Evolutionary conservation across 441 rosid species (phyloP).

Genomic region (Aleurites moluccanus): DNA sequence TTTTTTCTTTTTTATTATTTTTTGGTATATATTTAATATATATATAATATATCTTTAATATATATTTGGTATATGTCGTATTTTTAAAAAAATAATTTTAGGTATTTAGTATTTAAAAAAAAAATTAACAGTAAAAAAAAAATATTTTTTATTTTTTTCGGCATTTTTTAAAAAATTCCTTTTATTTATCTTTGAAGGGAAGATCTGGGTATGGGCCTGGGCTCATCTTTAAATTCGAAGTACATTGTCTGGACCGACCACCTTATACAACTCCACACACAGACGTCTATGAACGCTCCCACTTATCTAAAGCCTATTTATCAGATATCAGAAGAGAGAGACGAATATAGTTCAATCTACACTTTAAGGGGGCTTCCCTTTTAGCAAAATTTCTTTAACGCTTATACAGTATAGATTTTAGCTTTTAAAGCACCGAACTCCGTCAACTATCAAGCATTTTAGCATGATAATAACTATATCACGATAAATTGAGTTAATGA

Average conservation of each 20-base stretch:
- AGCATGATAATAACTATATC: too few relatives aligned
- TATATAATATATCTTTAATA: too few relatives aligned
- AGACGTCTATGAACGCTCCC: background rate
- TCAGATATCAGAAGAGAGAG: constrained; percentile 2
- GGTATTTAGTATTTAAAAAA: too few relatives aligned
- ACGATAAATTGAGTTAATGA: too few relatives aligned
- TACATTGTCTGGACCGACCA: constrained; percentile 15
- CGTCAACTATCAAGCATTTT: background rate
- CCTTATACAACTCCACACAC: background rate
- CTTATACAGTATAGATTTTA: background rate
- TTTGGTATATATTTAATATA: too few relatives aligned
- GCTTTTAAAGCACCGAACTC: background rate
- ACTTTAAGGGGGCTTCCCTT: background rate
- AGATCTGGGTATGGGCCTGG: constrained; percentile 12
- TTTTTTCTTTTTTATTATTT: too few relatives aligned
- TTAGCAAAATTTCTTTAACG: background rate
- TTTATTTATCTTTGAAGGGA: background rate
- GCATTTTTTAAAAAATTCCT: too few relatives aligned
- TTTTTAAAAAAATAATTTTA: too few relatives aligned
- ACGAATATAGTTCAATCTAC: background rate
- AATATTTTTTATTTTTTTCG: too few relatives aligned
- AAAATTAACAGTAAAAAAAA: too few relatives aligned
- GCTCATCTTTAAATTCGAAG: background rate
- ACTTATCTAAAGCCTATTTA: constrained; percentile 11
- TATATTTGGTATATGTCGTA: too few relatives aligned